Evolutionary conservation across 371 early-diverging fungal genomes (phyloP).

Genomic region (Apophysomyces trapeziformis): DNA sequence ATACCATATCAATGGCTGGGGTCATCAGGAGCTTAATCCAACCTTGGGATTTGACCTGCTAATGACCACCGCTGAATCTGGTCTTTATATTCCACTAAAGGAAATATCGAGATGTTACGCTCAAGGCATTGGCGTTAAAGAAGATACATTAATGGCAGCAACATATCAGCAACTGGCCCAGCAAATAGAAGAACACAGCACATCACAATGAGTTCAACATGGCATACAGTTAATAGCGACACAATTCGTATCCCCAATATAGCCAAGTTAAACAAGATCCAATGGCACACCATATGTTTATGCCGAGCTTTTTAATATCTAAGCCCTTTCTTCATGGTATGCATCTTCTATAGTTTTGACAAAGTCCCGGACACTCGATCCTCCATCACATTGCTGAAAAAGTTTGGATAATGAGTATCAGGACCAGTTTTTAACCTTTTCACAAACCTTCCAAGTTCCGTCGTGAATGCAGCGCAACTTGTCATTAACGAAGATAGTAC

Average conservation of each 20-base stretch:
- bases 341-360: conserved; percentile 24
- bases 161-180: not conserved
- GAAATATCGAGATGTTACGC: conserved; percentile 31
- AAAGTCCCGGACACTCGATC: conserved; percentile 20
- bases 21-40: conserved; percentile 13
- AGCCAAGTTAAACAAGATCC: no score
- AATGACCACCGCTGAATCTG: conserved; percentile 17
- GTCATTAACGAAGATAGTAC: conserved; percentile 51
- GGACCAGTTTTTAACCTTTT: not conserved
- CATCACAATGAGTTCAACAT: no score
- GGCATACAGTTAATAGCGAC: no score
- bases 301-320: not conserved
- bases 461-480: conserved; percentile 56
- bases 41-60: conserved; percentile 17
- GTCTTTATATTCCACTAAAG: conserved; percentile 14
- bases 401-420: not conserved
- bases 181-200: no score
- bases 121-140: conserved; percentile 22
- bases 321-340: conserved; percentile 6
- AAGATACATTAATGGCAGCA: conserved; percentile 18
- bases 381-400: conserved; percentile 17
- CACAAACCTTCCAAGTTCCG: conserved; percentile 45
- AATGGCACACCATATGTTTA: no score
- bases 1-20: conserved; percentile 35
- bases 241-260: no score